These are phyloP conservation scores for Aspergillus sp. DNA, from an alignment of 2,329 filamentous ascomycete species.

Conservation along the genomic window DNA sequence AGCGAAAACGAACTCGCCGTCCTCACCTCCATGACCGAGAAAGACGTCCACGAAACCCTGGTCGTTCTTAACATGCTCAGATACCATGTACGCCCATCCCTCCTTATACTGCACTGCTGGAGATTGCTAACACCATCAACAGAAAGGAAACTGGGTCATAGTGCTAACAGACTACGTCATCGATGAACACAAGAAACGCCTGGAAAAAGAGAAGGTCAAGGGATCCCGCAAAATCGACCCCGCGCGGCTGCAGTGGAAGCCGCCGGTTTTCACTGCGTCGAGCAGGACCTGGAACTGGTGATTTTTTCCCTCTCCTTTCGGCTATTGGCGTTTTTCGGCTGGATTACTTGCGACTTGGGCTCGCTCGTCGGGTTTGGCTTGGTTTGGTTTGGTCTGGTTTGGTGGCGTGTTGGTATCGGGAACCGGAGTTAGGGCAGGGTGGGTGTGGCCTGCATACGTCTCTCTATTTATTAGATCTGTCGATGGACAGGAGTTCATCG, in stretches of 20 bases:
- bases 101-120: not conserved
- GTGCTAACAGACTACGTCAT: slow-evolving; percentile 80
- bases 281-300: slow-evolving; percentile 94
- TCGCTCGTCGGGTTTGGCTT: not conserved
- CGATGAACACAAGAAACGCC: slow-evolving; percentile 56
- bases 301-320: slow-evolving; percentile 4
- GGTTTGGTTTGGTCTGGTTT: not conserved
- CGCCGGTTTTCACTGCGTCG: slow-evolving; percentile 83
- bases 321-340: not conserved
- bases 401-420: too few species aligned
- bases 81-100: slow-evolving; percentile 55
- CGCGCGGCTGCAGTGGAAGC: slow-evolving; percentile 81
- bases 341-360: not conserved
- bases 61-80: slow-evolving; percentile 91
- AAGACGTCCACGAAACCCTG: slow-evolving; percentile 89
- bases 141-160: slow-evolving; percentile 91
- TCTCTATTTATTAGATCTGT: too few species aligned
- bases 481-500: too few species aligned
- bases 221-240: slow-evolving; percentile 66
- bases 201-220: slow-evolving; percentile 73
- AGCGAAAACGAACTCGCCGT: slow-evolving; percentile 79
- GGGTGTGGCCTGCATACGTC: too few species aligned
- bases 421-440: too few species aligned
- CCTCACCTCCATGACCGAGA: slow-evolving; percentile 85
- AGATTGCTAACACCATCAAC: slow-evolving; percentile 10